A percentile compares a stretch with the other conserved stretches of the same genome.
These are phyloP conservation scores for Lactarius hengduanensis DNA, from an alignment of 768 basidiomycete genomes.

Conservation along the genomic window DNA sequence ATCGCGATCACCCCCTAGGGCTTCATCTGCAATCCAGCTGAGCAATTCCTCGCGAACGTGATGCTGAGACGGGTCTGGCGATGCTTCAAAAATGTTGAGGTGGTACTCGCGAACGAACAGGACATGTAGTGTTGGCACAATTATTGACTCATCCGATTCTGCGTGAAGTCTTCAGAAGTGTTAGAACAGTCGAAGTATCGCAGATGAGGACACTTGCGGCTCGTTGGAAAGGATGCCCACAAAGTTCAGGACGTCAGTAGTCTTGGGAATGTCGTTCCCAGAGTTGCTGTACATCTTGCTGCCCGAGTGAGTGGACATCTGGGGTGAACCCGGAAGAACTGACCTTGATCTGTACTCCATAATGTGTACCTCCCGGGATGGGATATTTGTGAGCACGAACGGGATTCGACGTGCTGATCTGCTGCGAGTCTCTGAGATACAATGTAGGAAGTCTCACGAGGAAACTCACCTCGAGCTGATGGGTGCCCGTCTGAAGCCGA, in stretches of 20 bases:
- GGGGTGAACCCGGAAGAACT: not conserved
- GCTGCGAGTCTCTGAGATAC: slow-evolving; percentile 1
- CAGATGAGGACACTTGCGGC: slow-evolving; percentile 44
- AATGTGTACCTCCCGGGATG: slow-evolving; percentile 47
- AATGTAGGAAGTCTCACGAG: not conserved
- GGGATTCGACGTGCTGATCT: slow-evolving; percentile 24
- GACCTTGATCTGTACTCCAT: slow-evolving; percentile 77
- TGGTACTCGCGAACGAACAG: slow-evolving; percentile 49
- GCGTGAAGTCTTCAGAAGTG: slow-evolving; percentile 36
- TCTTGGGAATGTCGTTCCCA: slow-evolving; percentile 47
- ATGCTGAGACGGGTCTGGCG: slow-evolving; percentile 28
- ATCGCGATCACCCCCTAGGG: slow-evolving; percentile 61
- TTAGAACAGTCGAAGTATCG: not conserved
- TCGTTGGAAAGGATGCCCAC: slow-evolving; percentile 73
- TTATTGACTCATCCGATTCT: slow-evolving; percentile 36
- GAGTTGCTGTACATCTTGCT: slow-evolving; percentile 57
- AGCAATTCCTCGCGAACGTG: slow-evolving; percentile 54
- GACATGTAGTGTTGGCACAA: slow-evolving; percentile 69
- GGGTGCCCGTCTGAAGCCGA: slow-evolving; percentile 34
- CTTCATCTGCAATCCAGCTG: slow-evolving; percentile 70
- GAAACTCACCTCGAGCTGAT: slow-evolving; percentile 29
- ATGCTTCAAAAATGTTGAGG: slow-evolving; percentile 34
- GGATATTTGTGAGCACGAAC: slow-evolving; percentile 65
- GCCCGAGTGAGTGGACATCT: slow-evolving; percentile 20
- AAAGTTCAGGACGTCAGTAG: slow-evolving; percentile 65